Percentiles rank a stretch among this genome's conserved stretches.
phyloP scores from a whole-genome alignment of 306 rosid species.

The Casuarina equisetifolia region DNA sequence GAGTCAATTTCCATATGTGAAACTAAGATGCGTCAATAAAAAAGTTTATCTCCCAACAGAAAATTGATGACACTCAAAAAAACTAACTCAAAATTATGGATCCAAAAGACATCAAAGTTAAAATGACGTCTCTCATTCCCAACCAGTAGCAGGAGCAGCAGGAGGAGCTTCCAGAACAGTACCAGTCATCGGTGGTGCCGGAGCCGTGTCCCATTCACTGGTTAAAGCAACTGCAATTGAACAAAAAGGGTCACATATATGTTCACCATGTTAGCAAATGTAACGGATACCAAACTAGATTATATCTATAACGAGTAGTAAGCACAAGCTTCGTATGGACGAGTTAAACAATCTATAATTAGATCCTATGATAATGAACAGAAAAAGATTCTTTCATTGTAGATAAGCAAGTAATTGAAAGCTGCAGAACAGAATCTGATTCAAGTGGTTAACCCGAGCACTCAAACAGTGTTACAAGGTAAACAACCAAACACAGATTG shows the following conservation, averaged over 20 bases:
- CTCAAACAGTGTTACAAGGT: neutral
- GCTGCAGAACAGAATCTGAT: neutral
- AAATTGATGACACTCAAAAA: neutral
- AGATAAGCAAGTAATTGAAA: neutral
- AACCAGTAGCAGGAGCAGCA: neutral
- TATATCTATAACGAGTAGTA: neutral
- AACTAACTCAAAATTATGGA: neutral
- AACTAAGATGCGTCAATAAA: neutral
- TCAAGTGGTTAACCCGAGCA: neutral
- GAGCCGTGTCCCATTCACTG: neutral
- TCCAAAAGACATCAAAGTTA: neutral
- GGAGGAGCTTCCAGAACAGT: neutral
- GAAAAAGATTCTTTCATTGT: neutral
- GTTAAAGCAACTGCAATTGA: neutral
- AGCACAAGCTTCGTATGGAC: neutral
- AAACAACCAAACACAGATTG: neutral
- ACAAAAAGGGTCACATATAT: neutral
- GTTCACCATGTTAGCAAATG: neutral
- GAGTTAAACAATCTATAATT: neutral
- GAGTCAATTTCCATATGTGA: neutral
- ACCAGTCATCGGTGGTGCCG: neutral
- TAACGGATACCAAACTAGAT: neutral
- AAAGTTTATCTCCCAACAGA: neutral
- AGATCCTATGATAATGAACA: neutral
- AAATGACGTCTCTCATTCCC: neutral